These are phyloP conservation scores for Scheffersomyces parashehatae DNA, from an alignment of 1,139 yeast species.

Conservation along the genomic window DNA sequence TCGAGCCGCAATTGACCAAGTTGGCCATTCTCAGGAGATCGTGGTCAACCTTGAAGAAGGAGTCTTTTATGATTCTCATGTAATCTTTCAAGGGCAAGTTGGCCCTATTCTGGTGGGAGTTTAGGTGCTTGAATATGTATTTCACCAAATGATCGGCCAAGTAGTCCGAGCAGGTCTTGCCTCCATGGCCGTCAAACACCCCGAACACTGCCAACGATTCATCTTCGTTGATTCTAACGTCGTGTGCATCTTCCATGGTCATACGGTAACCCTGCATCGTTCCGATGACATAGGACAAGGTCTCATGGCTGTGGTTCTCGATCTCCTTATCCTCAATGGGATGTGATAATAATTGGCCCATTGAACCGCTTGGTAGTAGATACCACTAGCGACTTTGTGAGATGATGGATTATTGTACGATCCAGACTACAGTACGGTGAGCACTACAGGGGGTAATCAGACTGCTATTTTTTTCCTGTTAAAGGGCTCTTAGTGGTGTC, in stretches of 20 bases:
- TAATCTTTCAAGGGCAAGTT: slow-evolving; percentile 11
- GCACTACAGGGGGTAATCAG: neutral
- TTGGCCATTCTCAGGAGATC: slow-evolving; percentile 48
- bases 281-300: slow-evolving; percentile 62
- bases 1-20: slow-evolving; percentile 60
- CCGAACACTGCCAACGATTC: slow-evolving; percentile 61
- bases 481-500: neutral
- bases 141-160: slow-evolving; percentile 48
- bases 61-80: slow-evolving; percentile 45
- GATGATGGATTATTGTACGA: neutral
- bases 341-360: slow-evolving; percentile 79
- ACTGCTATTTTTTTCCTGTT: neutral
- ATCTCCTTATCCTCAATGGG: slow-evolving; percentile 72
- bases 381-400: neutral
- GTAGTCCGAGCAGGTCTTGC: slow-evolving; percentile 58
- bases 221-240: slow-evolving; percentile 42
- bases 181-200: slow-evolving; percentile 84
- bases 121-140: slow-evolving; percentile 30
- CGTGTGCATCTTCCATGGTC: slow-evolving; percentile 79
- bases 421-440: too few relatives aligned
- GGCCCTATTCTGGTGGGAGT: slow-evolving; percentile 9
- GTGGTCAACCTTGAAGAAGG: slow-evolving; percentile 59
- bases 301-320: slow-evolving; percentile 41
- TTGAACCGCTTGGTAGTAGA: slow-evolving; percentile 15
- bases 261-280: slow-evolving; percentile 79